phyloP scores from a whole-genome alignment of 345 rosid species.

The Hibiscus mutabilis region DNA sequence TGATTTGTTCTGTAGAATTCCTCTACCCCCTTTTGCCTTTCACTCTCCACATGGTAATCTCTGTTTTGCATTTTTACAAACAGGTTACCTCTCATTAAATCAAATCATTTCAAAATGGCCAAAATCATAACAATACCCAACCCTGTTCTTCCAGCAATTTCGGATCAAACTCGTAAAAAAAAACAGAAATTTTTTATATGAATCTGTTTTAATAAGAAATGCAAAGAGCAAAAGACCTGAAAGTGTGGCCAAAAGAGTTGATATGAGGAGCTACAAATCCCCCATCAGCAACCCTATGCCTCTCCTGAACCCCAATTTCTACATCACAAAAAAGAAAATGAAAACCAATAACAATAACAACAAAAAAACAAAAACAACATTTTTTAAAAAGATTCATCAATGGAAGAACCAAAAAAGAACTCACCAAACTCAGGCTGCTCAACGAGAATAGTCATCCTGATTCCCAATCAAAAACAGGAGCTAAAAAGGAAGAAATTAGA shows the following conservation, averaged over 20 bases:
- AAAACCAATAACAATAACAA: background rate
- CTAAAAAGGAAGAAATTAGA: background rate
- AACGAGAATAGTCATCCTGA: slow-evolving; percentile 39
- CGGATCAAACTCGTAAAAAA: background rate
- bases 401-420: background rate
- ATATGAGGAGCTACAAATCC: slow-evolving; percentile 51
- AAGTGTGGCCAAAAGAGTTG: slow-evolving; percentile 76
- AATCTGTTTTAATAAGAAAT: background rate
- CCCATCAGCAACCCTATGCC: slow-evolving; percentile 26
- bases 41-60: slow-evolving; percentile 60
- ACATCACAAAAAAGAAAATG: slow-evolving; percentile 3
- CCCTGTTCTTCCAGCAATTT: background rate
- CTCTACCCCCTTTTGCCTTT: slow-evolving; percentile 63
- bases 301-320: slow-evolving; percentile 34
- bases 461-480: background rate
- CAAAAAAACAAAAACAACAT: background rate
- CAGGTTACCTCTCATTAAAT: background rate
- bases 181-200: background rate
- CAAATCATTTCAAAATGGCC: background rate
- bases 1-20: slow-evolving; percentile 65
- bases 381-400: background rate
- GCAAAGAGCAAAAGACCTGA: slow-evolving; percentile 37
- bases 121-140: background rate
- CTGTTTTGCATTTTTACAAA: slow-evolving; percentile 23
- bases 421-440: slow-evolving; percentile 37